A percentile compares a stretch with the other conserved stretches of the same genome.
These are phyloP conservation scores for Rhodotorula kratochvilovae DNA, from an alignment of 768 basidiomycete species.

Conservation along the genomic window DNA sequence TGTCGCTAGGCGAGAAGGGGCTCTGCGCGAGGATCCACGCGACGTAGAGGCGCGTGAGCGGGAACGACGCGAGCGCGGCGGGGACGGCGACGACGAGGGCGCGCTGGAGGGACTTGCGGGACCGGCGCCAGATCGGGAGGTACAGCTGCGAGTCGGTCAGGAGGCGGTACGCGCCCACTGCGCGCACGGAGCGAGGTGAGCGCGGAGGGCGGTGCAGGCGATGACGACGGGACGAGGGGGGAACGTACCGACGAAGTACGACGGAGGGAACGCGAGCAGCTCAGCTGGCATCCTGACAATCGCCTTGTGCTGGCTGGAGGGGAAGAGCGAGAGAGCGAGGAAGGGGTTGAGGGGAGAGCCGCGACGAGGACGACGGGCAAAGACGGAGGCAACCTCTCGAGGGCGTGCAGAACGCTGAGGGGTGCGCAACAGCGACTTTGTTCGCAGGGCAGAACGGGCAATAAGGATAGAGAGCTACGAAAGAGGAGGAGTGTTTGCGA, in stretches of 20 bases:
- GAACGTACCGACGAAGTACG: slow-evolving; percentile 45
- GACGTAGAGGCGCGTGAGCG: slow-evolving; percentile 27
- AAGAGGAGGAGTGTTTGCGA: neutral
- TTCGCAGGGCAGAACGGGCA: no score
- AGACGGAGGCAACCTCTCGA: no score
- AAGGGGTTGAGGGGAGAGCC: neutral
- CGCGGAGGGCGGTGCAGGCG: neutral
- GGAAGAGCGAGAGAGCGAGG: neutral
- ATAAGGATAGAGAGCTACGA: no score
- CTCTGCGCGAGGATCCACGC: slow-evolving; percentile 35
- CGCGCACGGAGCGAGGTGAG: neutral
- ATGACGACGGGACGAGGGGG: neutral
- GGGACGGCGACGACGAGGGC: slow-evolving; percentile 10
- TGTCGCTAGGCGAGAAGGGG: slow-evolving; percentile 27
- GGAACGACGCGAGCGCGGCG: slow-evolving; percentile 8
- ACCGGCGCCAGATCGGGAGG: slow-evolving; percentile 33
- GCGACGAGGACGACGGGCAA: neutral
- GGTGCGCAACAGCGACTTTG: no score
- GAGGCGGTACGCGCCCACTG: slow-evolving; percentile 40
- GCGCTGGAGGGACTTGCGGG: slow-evolving; percentile 8
- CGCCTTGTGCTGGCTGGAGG: no score
- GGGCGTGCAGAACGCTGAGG: no score
- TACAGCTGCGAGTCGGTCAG: slow-evolving; percentile 19
- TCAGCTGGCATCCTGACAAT: slow-evolving; percentile 47
- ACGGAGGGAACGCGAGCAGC: slow-evolving; percentile 47